phyloP scores from a whole-genome alignment of 2,329 filamentous ascomycete genomes.

The Pseudogymnoascus sp. region DNA sequence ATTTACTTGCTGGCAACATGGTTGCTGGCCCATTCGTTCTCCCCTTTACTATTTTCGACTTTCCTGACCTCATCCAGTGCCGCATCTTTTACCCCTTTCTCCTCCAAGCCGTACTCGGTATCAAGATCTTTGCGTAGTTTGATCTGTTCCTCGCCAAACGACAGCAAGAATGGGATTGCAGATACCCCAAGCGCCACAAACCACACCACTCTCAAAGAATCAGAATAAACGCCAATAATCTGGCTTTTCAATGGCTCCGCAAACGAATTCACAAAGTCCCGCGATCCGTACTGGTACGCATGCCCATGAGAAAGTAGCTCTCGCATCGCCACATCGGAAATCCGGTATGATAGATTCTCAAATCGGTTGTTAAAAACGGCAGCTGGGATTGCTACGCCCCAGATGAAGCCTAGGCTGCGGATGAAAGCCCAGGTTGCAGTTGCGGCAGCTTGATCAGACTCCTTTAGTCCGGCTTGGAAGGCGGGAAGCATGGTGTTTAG shows the following conservation, averaged over 20 bases:
- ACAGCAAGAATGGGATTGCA: constrained; percentile 29
- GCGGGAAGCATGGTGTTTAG: constrained; percentile 38
- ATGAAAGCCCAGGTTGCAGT: constrained; percentile 19
- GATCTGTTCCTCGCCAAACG: constrained; percentile 31
- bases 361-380: constrained; percentile 6
- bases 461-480: constrained; percentile 34
- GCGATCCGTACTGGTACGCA: background rate
- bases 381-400: constrained; percentile 28
- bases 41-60: background rate
- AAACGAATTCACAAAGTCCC: constrained; percentile 5
- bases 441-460: constrained; percentile 27
- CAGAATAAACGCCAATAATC: constrained; percentile 30
- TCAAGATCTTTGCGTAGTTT: constrained; percentile 33
- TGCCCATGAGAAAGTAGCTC: constrained; percentile 1
- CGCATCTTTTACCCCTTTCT: constrained; percentile 13
- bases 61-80: background rate
- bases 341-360: background rate
- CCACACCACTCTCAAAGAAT: constrained; percentile 33
- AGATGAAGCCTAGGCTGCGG: constrained; percentile 38
- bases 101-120: constrained; percentile 34
- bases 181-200: constrained; percentile 30
- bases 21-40: background rate
- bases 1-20: background rate
- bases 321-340: background rate
- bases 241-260: constrained; percentile 16